These are phyloP conservation scores for Teratosphaeria gauchensis DNA, from an alignment of 2,329 filamentous ascomycete species.

Conservation along the genomic window DNA sequence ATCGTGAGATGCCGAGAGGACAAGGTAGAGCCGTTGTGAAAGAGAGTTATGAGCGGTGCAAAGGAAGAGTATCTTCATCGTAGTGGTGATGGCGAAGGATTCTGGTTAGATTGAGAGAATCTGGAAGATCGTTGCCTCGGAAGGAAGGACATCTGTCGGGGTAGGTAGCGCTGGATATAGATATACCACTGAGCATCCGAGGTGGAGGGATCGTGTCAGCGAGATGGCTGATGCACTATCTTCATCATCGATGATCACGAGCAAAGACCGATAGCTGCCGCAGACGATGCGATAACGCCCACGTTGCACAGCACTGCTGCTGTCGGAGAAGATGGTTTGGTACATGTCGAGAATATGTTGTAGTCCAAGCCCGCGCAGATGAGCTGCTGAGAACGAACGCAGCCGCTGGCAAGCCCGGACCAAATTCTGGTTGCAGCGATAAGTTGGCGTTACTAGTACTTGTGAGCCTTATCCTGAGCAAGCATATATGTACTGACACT, in stretches of 20 bases:
- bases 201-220: neutral
- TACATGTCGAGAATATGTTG: neutral
- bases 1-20: conserved; percentile 27
- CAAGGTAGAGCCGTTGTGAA: conserved; percentile 32
- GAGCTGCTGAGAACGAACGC: too few species aligned
- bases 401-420: too few species aligned
- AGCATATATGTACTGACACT: neutral
- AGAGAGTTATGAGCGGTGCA: conserved; percentile 39
- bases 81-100: neutral
- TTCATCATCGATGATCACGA: neutral
- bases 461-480: neutral
- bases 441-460: too few species aligned
- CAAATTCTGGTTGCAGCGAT: too few species aligned
- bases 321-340: neutral
- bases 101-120: neutral
- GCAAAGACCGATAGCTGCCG: neutral
- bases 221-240: neutral
- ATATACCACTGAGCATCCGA: neutral
- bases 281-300: neutral
- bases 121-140: neutral
- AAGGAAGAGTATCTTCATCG: conserved; percentile 35
- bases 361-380: neutral
- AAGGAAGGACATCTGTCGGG: neutral
- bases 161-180: neutral
- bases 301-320: neutral